A percentile compares a stretch with the other conserved stretches of the same genome.
phyloP scores from a whole-genome alignment of 495 filamentous ascomycete species.

The Tetracladium setigerum region DNA sequence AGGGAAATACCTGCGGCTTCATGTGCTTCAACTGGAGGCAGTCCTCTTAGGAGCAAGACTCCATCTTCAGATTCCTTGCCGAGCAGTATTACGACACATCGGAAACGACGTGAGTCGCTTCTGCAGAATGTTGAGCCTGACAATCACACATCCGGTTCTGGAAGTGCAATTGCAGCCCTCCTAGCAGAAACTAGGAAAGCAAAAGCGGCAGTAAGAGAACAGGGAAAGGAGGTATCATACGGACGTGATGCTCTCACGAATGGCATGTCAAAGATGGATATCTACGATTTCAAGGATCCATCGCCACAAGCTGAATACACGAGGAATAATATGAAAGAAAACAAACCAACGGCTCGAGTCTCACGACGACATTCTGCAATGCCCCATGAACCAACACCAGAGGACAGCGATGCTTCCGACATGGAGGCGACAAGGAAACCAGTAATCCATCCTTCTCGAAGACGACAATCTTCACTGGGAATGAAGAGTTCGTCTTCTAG shows the following conservation, averaged over 20 bases:
- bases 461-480: constrained; percentile 17
- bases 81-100: constrained; percentile 18
- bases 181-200: constrained; percentile 18
- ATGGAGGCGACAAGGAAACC: constrained; percentile 13
- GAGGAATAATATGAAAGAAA: constrained; percentile 2
- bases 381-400: background rate
- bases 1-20: constrained; percentile 18
- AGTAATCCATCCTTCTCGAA: background rate
- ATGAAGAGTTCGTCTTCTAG: constrained; percentile 6
- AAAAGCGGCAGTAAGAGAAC: constrained; percentile 13
- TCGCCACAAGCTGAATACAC: background rate
- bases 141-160: constrained; percentile 1
- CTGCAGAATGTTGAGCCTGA: constrained; percentile 11
- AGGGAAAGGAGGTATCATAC: background rate
- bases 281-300: constrained; percentile 29
- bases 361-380: constrained; percentile 12
- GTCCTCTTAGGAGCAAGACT: constrained; percentile 18
- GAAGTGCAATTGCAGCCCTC: constrained; percentile 15
- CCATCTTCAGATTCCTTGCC: constrained; percentile 7
- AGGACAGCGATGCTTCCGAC: constrained; percentile 16
- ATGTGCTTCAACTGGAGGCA: constrained; percentile 16
- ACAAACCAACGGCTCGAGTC: constrained; percentile 8
- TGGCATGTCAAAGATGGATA: constrained; percentile 14
- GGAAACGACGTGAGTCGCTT: constrained; percentile 18
- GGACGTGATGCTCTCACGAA: background rate